Evolutionary conservation across 2,329 filamentous ascomycete species (phyloP).

Genomic region (Thermoascus crustaceus): DNA sequence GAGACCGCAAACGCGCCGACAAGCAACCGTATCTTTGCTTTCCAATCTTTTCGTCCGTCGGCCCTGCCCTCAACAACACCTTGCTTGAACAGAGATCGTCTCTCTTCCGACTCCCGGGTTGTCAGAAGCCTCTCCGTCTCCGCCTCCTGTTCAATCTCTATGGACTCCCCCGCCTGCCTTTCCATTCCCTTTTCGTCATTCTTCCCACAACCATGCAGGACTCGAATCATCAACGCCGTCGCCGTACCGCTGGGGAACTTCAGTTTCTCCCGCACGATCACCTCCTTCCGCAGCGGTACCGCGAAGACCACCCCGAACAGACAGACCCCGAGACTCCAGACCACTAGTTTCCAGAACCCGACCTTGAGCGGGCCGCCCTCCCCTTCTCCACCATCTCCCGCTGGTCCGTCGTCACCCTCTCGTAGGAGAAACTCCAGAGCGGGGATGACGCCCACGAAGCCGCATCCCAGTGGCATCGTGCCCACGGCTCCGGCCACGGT

Average conservation of each 20-base stretch:
- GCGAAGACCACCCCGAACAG: constrained; percentile 97
- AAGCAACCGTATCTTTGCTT: constrained; percentile 52
- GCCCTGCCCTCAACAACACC: constrained; percentile 21
- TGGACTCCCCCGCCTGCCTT: constrained; percentile 8
- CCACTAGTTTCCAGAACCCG: constrained; percentile 65
- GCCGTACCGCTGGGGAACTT: constrained; percentile 95
- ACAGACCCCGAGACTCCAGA: constrained; percentile 89
- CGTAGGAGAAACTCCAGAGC: constrained; percentile 80
- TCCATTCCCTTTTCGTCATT: constrained; percentile 35
- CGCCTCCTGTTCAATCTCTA: constrained; percentile 14
- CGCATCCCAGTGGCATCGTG: constrained; percentile 92
- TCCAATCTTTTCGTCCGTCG: constrained; percentile 48
- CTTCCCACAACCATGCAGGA: constrained; percentile 62
- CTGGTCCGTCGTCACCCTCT: constrained; percentile 67
- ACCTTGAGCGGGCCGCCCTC: constrained; percentile 72
- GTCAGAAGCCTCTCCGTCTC: constrained; percentile 23
- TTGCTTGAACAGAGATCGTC: constrained; percentile 45
- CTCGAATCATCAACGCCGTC: constrained; percentile 84
- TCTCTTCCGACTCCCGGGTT: constrained; percentile 29
- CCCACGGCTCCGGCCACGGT: constrained; percentile 92
- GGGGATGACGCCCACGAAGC: constrained; percentile 90
- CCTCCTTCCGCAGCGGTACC: constrained; percentile 79
- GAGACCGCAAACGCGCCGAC: constrained; percentile 53
- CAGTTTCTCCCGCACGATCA: constrained; percentile 84
- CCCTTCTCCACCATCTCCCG: constrained; percentile 60